Evolutionary conservation across 2,329 filamentous ascomycete genomes (phyloP), one percentile per base, ranked within the genome.

Genomic region (Didymosphaeria variabile): DNA sequence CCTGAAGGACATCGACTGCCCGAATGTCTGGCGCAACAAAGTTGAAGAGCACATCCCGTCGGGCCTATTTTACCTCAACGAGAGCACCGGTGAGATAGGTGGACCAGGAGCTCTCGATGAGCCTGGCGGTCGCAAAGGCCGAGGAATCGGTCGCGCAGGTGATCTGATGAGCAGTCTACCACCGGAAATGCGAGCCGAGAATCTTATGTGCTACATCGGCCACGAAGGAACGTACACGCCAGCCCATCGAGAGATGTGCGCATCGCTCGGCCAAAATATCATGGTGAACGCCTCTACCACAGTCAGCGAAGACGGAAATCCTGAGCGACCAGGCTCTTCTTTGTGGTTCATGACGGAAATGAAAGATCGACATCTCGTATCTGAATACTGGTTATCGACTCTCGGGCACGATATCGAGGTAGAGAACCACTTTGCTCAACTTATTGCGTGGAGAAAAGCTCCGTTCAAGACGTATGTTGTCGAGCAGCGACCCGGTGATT

Each of bases 261-360:
- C 93, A 13, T 97, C 91, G 38, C 81, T 98, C 13, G 94, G 95
- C 0, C 95, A 99, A 68, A 99, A 99, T 73, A 94, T 99, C 69
- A 98, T 99, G 95, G 93, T 99, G 1, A 93, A 97, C 67, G 89
- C 93, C 2, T 98, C 94, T 0, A 79, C 79, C 47, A 82, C 82
- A 0, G 82, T 87, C 2, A 82, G 86, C 19, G 87, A 90, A 57
- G 84, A 91, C 54, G 92, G 91, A 5, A 92, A 95, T 73, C 79
- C 79, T 0, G 87, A 87, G 47, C 91, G 89, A 65, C 87, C 91
- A 1, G 95, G 95, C 1, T 97, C 92, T 57, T 97, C 95, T 0
- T 87, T 99, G 40, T 99, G 95, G 95, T 97, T 98, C 75, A 98
- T 99, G 95, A 98, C 95, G 0, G 93, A 97, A 76, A 93, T 90